Conservation (phyloP, 1,284 basidiomycete genomes). For the Bjerkandera adusta region DNA sequence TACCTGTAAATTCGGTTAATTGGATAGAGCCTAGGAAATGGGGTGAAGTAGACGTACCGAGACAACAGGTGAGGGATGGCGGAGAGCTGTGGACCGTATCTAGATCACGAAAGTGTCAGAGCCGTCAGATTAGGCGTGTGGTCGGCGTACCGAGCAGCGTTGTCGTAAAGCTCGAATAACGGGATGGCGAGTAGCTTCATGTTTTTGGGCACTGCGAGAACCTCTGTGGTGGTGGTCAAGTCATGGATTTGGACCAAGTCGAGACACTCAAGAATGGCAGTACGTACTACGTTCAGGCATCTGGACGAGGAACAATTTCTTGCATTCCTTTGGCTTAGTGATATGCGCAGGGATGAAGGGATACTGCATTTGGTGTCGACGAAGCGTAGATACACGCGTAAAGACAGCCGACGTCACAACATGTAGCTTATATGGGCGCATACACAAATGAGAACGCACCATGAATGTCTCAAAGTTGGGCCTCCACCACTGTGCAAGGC, state of each 20-base stretch:
- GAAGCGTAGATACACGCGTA: slow-evolving; percentile 3
- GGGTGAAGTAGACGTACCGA: slow-evolving; percentile 47
- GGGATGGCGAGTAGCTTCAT: slow-evolving; percentile 98
- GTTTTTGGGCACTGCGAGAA: slow-evolving; percentile 95
- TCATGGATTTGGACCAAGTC: not conserved
- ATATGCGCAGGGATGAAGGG: slow-evolving; percentile 97
- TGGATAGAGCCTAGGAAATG: not conserved
- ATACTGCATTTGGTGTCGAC: slow-evolving; percentile 58
- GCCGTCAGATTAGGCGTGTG: slow-evolving; percentile 3
- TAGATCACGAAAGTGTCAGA: slow-evolving; percentile 22
- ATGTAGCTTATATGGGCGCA: not conserved
- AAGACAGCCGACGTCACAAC: no score
- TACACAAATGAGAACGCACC: slow-evolving; percentile 48
- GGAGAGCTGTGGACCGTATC: slow-evolving; percentile 89
- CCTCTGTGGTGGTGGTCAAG: slow-evolving; percentile 53
- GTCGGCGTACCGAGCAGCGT: slow-evolving; percentile 73
- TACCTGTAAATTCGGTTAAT: slow-evolving; percentile 7
- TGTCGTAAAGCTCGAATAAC: slow-evolving; percentile 96
- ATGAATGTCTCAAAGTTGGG: slow-evolving; percentile 99
- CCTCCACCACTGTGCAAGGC: slow-evolving; percentile 95
- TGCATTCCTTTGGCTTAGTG: slow-evolving; percentile 97
- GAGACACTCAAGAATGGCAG: not conserved
- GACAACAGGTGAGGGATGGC: slow-evolving; percentile 94
- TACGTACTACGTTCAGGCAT: slow-evolving; percentile 90
- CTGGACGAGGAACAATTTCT: slow-evolving; percentile 93